Evolutionary conservation across 805 yeast species (phyloP).

Genomic region (Candida maltosa): DNA sequence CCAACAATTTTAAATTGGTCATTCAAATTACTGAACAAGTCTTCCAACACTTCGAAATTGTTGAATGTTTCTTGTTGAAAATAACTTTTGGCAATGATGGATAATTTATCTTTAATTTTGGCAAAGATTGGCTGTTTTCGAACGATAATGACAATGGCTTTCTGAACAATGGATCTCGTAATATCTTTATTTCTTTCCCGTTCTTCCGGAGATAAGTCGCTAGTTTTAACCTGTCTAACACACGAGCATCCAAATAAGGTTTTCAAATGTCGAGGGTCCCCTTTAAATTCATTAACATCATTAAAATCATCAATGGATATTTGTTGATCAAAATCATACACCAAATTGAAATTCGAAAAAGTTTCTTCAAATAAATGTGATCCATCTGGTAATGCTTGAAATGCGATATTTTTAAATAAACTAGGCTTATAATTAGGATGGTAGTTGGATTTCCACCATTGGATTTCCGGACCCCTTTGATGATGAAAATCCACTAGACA

Average conservation of each 20-base stretch:
- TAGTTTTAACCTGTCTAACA: constrained; percentile 73
- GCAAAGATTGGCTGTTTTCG: constrained; percentile 78
- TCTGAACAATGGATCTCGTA: constrained; percentile 86
- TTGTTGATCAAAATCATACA: constrained; percentile 56
- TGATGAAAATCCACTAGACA: constrained; percentile 94
- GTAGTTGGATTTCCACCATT: constrained; percentile 69
- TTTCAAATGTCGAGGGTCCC: constrained; percentile 39
- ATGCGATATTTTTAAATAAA: constrained; percentile 85
- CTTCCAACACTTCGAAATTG: constrained; percentile 65
- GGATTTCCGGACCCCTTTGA: constrained; percentile 88
- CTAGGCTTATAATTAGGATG: constrained; percentile 27
- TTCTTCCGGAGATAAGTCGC: constrained; percentile 48
- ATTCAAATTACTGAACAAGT: constrained; percentile 65
- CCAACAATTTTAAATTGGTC: constrained; percentile 19
- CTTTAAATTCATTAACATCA: constrained; percentile 28
- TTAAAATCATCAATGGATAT: constrained; percentile 43
- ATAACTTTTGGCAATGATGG: constrained; percentile 83
- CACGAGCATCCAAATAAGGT: constrained; percentile 96
- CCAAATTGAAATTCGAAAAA: constrained; percentile 82
- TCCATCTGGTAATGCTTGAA: constrained; percentile 95
- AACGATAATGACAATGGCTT: constrained; percentile 82
- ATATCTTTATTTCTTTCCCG: constrained; percentile 54
- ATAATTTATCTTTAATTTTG: constrained; percentile 83
- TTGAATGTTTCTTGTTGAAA: constrained; percentile 77
- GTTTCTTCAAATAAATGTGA: constrained; percentile 92